Evolutionary conservation across 2,329 filamentous ascomycete genomes (phyloP), one percentile per base, ranked within the genome.

Genomic region (Penicillium sp.): DNA sequence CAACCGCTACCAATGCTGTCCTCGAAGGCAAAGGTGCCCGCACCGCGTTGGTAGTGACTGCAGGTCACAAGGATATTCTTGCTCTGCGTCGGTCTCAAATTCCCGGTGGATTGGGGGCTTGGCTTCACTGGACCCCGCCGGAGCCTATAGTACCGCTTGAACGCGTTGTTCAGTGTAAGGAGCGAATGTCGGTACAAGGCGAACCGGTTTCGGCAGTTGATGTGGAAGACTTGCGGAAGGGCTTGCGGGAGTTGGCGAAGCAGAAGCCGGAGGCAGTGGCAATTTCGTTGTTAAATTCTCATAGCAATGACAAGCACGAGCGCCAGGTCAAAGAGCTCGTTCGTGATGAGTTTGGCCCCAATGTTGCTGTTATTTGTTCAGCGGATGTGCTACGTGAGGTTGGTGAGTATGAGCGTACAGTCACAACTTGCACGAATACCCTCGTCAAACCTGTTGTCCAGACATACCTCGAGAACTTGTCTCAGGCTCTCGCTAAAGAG

Each of bases 11-110:
- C 1, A 80, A 80, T 56, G 77, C 78, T 4, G 75, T 80, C 17
- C 68, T 80, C 2, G 78, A 80, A 56, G 75, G 74, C 18, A 79
- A 80, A 53, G 78, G 78, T 21, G 76, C 74, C n/a, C 74, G 73
- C 24, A 72, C 77, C 1, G 77, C 71, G 1, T 65, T 80, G 1
- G 65, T 80, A 24, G 75, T 80, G 9, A 80, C 78, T 1, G 69
- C 72, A 2, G 78, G 78, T 3, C 77, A 80, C 63, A 79, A 78
- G 54, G 77, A 80, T 56, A 73, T 80, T 37, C 64, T 80, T 42
- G 72, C 73, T 0, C 65, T 78, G 9, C 67, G 78, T 7, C 68
- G 78, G 21, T 78, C 75, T 17, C 77, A 80, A 49, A 80, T 81
- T n/a, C 78, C 78, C 0, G 78, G 78, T 3, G 76, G 76, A 2